Base-by-base conservation (phyloP, 208 protist genomes). In the Trypanosoma boissoni region DNA sequence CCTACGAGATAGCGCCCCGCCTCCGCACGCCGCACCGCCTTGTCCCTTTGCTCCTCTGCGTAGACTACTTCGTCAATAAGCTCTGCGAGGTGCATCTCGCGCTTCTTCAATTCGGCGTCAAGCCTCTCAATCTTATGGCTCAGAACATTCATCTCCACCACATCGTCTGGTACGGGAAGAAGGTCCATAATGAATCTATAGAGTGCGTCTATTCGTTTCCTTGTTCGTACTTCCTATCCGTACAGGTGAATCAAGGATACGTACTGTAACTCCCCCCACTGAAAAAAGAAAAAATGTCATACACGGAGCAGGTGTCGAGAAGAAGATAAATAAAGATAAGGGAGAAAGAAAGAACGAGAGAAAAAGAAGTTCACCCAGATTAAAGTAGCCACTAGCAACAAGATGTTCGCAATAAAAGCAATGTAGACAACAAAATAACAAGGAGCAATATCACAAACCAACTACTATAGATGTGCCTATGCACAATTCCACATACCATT, bases 31-130 rank as follows among this genome's bases (percentile, higher is more conserved):
- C 45, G 50, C 45, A 75, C 45, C 7, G 83, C 62, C 53, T 79
- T 68, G n/a, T 74, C 75, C 42, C 61, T 66, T 27, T 71, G 58
- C 12, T 76, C 56, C 36, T 84, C 74, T 1, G 79, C 80, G 53
- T 78, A 78, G 28, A 87, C 71, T 7, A 91, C 76, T 34, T 91
- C 83, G 48, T 91, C 80, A 59, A 91, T 87, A 21, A 91, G 74
- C 55, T 91, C 80, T 1, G 83, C 80, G 0, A 91, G 72, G 41
- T 91, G 83, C n/a, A 77, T 67, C 66, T 91, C 78, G 10, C 80
- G 76, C 57, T 74, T 74, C 18, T 75, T 72, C 31, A 91, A 70
- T 39, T 82, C 62, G 34, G 57, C 44, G 6, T 72, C 48, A 43
- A 84, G 64, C 16, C 67, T 54, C 39, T 49, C 64, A 24, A 78